phyloP scores from a whole-genome alignment of 2,329 filamentous ascomycete genomes.

The Ophiostoma himal-ulmi region DNA sequence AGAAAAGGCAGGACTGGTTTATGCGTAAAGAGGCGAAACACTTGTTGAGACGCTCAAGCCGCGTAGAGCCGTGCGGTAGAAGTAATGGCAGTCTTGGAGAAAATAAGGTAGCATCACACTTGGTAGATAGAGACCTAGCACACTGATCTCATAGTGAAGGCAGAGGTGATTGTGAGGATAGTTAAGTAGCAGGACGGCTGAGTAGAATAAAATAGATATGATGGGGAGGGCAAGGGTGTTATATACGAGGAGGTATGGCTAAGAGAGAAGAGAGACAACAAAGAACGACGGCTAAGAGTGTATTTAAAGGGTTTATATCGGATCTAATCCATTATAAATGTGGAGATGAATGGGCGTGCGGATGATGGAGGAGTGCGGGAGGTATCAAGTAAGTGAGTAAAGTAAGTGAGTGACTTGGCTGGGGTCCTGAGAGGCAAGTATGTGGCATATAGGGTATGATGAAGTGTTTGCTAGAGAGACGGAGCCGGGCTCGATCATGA shows the following conservation, averaged over 20 bases:
- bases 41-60: conserved; percentile 75
- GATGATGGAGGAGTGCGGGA: conserved; percentile 12
- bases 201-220: neutral
- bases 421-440: neutral
- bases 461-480: neutral
- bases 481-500: neutral
- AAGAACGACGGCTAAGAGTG: neutral
- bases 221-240: neutral
- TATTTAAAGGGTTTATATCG: neutral
- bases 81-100: conserved; percentile 85
- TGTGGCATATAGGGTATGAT: neutral
- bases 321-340: conserved; percentile 7
- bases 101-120: conserved; percentile 72
- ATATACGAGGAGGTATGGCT: neutral
- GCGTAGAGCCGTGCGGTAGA: conserved; percentile 83
- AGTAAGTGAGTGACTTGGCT: neutral
- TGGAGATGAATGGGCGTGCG: conserved; percentile 17
- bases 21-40: conserved; percentile 71
- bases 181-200: neutral
- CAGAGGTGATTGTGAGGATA: neutral
- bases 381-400: neutral
- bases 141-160: conserved; percentile 27
- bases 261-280: neutral
- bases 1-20: conserved; percentile 26
- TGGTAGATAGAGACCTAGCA: neutral